Evolutionary conservation across 129 eudicot species (phyloP).

Genomic region (Flaveria trinervia): DNA sequence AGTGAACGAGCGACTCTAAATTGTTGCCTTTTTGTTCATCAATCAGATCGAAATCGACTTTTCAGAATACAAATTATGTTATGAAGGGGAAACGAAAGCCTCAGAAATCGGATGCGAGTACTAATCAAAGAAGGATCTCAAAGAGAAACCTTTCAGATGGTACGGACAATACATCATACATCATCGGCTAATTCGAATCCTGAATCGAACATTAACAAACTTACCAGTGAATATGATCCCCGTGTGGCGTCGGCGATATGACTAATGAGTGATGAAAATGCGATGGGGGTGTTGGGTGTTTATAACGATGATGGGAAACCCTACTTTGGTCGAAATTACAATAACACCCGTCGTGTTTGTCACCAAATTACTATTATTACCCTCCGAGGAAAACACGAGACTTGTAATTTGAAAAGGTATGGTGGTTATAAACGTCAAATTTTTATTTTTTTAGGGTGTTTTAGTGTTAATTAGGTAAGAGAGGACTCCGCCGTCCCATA

Average conservation of each 20-base stretch:
- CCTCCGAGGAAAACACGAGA: too few species aligned
- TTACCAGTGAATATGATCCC: not conserved
- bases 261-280: not conserved
- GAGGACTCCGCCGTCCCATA: too few species aligned
- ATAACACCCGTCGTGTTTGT: not conserved
- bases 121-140: constrained; percentile 31
- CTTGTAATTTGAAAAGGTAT: too few species aligned
- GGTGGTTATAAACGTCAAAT: too few species aligned
- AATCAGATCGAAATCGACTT: not conserved
- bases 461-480: not conserved
- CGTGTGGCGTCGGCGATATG: not conserved
- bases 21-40: constrained; percentile 21
- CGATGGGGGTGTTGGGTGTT: not conserved
- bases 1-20: constrained; percentile 40
- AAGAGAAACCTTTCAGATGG: constrained; percentile 32
- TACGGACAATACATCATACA: constrained; percentile 45
- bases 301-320: constrained; percentile 16
- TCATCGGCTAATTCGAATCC: constrained; percentile 21
- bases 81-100: not conserved
- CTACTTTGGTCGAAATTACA: not conserved
- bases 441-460: too few species aligned
- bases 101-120: constrained; percentile 27
- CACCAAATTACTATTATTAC: too few species aligned
- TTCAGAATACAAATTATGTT: too few species aligned
- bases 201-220: not conserved